Base-by-base conservation (phyloP, 768 basidiomycete genomes). In the Leccinum broughii region DNA sequence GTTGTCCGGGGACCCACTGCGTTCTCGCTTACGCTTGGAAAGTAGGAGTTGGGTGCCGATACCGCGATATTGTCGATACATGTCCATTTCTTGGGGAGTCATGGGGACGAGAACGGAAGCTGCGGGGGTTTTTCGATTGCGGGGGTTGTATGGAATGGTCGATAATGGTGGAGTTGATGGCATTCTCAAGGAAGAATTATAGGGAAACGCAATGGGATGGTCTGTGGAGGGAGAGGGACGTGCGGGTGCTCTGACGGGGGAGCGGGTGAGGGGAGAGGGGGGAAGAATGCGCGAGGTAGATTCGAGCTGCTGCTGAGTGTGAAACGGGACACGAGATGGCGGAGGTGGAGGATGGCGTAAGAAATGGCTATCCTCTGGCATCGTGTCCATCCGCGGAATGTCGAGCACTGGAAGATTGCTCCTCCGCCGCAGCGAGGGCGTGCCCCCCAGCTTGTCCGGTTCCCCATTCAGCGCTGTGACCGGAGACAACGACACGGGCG, bases 41-140 rank as follows among this genome's bases (percentile, higher is more conserved):
- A 66, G 59, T 17, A 87, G 79, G 55, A 80, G 81, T 26, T 77
- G 75, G 6, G 83, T 77, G 37, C 88, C 88, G 46, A 77, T 75
- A 41, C 88, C 85, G 20, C 81, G 80, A 71, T 79, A 84, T 58
- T 80, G 77, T 66, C 76, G 83, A 73, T 83, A 88, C 63, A 73
- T 75, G 56, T 86, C 81, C 56, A 87, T 78, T 72, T 92, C 90
- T 44, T 79, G 77, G 22, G 75, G 78, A 6, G 89, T 78, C 66
- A 92, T 80, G 2, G 90, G 90, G 4, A 83, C 69, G 64, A 90
- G 81, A 46, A 92, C 82, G 6, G 83, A 83, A 30, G 74, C 74
- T 15, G 90, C 78, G 14, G 86, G 82, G 1, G 90, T 83, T 65
- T 83, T 78, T 49, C 90, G 80, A 54, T 79, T 79, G 39, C 75